These are phyloP conservation scores for Schizonepeta tenuifolia DNA, from an alignment of 257 asterid genomes.

Conservation along the genomic window DNA sequence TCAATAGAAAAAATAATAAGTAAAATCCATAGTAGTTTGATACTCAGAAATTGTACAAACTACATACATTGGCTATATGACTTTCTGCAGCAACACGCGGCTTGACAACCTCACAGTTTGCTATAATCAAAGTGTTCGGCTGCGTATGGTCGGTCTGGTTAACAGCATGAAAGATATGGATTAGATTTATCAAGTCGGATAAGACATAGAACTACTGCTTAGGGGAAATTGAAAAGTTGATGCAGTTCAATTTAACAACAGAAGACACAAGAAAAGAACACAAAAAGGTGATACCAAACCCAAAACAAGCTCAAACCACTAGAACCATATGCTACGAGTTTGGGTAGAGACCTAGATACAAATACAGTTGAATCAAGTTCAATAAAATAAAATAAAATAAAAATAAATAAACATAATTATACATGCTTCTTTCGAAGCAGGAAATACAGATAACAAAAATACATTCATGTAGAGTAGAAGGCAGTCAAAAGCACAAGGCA, in stretches of 20 bases:
- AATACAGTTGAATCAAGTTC: constrained; percentile 3
- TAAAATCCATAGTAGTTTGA: neutral
- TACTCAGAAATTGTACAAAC: constrained; percentile 4
- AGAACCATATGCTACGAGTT: neutral
- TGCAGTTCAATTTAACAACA: constrained; percentile 9
- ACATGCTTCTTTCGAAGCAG: constrained; percentile 1
- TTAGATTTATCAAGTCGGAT: constrained; percentile 24
- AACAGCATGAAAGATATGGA: constrained; percentile 5
- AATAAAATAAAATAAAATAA: neutral
- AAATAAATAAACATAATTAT: neutral
- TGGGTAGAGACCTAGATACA: neutral
- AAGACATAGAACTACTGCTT: neutral
- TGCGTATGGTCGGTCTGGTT: constrained; percentile 88
- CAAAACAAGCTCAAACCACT: constrained; percentile 10
- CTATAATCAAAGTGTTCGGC: constrained; percentile 93
- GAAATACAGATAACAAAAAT: constrained; percentile 1
- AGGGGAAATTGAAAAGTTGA: neutral
- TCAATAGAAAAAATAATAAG: constrained; percentile 20
- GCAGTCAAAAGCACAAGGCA: neutral
- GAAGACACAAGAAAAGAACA: neutral
- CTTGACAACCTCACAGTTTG: constrained; percentile 91
- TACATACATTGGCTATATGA: constrained; percentile 79
- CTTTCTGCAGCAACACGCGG: constrained; percentile 91
- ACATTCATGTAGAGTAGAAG: neutral
- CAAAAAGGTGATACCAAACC: constrained; percentile 4